Base-by-base conservation (phyloP, 192 early-diverging fungal species). In the Glomus cerebriforme region DNA sequence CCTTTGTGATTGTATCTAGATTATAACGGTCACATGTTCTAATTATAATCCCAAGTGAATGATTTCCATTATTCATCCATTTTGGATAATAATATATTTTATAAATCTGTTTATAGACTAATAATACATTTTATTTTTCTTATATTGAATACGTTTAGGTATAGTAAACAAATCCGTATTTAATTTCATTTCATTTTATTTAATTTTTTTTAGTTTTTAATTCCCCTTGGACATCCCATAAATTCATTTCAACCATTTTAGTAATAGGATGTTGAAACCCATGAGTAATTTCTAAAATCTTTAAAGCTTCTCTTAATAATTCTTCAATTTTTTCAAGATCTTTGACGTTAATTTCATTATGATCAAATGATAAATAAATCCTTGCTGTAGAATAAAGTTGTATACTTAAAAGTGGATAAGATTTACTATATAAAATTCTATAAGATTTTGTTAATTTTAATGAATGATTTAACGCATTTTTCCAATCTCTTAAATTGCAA, bases 191-290 rank as follows among this genome's bases (percentile, higher is more conserved):
- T 39, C 6, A 9, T 39, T 39, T 0, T 39, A 43, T 43, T 43
- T 10, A 12, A 7, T 17, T 29, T 65, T 65, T 65, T 65, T 65
- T 65, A 32, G 0, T 17, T 15, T 62, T 32, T 10, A 76, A 24
- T 37, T 76, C 75, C 2, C 59, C 54, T 35, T 76, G 34, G n/a
- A 34, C 27, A 37, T 76, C 35, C 39, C 39, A 54, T 37, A 76
- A 45, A 63, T 27, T 63, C 34, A 43, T 64, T 37, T 49, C 75
- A 12, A 76, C 62, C 34, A 43, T 43, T 45, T 63, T 76, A 13
- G 75, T 76, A 45, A 76, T 27, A 64, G 29, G 45, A 63, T 76
- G 75, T 64, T 64, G 29, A 76, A 32, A 63, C 13, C 75, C 75
- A 76, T 64, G 37, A 19, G 62, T 39, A 26, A 76, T 27, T 65